phyloP scores from a whole-genome alignment of 805 yeast genomes.

The Teunomyces kruisii region DNA sequence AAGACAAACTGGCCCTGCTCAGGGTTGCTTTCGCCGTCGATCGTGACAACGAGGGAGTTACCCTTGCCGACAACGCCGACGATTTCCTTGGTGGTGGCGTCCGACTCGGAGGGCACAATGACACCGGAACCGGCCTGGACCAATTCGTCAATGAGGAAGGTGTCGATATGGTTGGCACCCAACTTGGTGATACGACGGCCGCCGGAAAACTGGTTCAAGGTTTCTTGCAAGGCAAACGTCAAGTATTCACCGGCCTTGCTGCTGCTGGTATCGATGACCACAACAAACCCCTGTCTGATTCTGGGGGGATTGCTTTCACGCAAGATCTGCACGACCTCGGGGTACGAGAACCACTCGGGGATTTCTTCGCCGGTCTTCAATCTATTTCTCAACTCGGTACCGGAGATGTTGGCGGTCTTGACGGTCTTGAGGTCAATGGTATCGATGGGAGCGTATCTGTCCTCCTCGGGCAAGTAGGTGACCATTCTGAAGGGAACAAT shows the following conservation, averaged over 20 bases:
- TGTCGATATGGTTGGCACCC: slow-evolving; percentile 40
- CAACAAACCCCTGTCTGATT: slow-evolving; percentile 81
- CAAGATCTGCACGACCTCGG: slow-evolving; percentile 88
- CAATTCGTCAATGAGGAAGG: slow-evolving; percentile 70
- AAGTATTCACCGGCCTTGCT: slow-evolving; percentile 48
- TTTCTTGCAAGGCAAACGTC: slow-evolving; percentile 82
- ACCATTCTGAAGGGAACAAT: slow-evolving; percentile 97
- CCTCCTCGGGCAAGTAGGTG: slow-evolving; percentile 92
- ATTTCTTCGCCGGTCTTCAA: slow-evolving; percentile 83
- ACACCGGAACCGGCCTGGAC: slow-evolving; percentile 93
- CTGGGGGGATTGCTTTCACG: slow-evolving; percentile 95
- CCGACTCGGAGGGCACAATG: slow-evolving; percentile 50
- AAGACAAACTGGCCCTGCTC: slow-evolving; percentile 11
- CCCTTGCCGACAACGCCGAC: slow-evolving; percentile 55
- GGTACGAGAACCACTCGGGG: slow-evolving; percentile 97
- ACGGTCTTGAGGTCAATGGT: slow-evolving; percentile 73
- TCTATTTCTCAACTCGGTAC: slow-evolving; percentile 89
- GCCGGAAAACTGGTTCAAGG: slow-evolving; percentile 85
- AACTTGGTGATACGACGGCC: slow-evolving; percentile 74
- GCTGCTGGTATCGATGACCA: slow-evolving; percentile 61
- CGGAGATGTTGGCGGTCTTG: slow-evolving; percentile 87
- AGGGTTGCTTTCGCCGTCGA: slow-evolving; percentile 14
- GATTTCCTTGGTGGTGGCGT: slow-evolving; percentile 52
- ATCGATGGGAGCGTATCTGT: slow-evolving; percentile 93
- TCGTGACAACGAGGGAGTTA: slow-evolving; percentile 49